phyloP scores from a whole-genome alignment of 2,329 filamentous ascomycete species.

The Colletotrichum liriopes region DNA sequence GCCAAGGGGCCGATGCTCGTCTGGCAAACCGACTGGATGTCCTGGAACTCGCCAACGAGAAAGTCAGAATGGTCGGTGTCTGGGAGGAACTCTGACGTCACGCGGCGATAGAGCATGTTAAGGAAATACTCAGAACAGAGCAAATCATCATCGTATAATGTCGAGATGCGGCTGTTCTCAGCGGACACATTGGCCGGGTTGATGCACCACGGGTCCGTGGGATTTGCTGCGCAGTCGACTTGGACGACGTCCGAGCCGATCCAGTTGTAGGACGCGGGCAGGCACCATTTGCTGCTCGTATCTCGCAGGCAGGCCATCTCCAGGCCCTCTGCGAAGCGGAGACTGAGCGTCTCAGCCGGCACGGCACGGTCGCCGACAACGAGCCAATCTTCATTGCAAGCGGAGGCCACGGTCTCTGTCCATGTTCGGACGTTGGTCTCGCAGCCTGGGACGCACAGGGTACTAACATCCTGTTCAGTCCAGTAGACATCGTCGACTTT shows the following conservation, averaged over 20 bases:
- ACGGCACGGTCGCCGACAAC: too few relatives aligned
- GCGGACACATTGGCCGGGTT: constrained; percentile 21
- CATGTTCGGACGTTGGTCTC: too few relatives aligned
- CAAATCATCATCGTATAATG: constrained; percentile 35
- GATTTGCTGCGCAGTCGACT: constrained; percentile 35
- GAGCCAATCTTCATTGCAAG: too few relatives aligned
- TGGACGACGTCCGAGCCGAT: constrained; percentile 35
- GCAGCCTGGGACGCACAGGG: too few relatives aligned
- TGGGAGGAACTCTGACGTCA: constrained; percentile 24
- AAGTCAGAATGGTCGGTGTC: constrained; percentile 29
- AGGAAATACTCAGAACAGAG: constrained; percentile 33
- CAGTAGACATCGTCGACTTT: too few relatives aligned
- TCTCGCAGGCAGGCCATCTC: too few relatives aligned
- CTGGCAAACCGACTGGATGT: constrained; percentile 33
- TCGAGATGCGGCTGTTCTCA: constrained; percentile 36
- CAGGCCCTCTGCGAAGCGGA: too few relatives aligned
- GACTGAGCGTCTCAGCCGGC: too few relatives aligned
- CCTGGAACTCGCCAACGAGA: constrained; percentile 25
- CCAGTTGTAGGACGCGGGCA: constrained; percentile 34
- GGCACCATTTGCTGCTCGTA: constrained; percentile 23
- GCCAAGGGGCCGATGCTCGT: constrained; percentile 19
- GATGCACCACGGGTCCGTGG: constrained; percentile 33
- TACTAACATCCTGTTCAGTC: too few relatives aligned
- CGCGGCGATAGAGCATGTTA: constrained; percentile 11
- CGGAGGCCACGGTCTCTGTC: too few relatives aligned